Evolutionary conservation across 768 basidiomycete species (phyloP), one percentile per base, ranked within the genome.

Genomic region (Favolaschia claudopus): DNA sequence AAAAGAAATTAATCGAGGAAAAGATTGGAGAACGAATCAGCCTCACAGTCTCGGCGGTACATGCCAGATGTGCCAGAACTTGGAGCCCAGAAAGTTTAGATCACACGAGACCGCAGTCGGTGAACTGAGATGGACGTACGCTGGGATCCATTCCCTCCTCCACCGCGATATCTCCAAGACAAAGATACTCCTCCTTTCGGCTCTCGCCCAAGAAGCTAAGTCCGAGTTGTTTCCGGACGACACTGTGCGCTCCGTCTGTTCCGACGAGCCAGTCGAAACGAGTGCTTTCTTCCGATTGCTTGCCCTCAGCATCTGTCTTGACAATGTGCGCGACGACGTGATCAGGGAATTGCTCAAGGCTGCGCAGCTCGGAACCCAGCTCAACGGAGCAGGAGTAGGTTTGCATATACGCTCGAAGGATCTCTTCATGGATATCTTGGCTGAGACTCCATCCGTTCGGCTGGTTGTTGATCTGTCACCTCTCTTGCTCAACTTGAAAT

Each of bases 191-290:
- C 5, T 66, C 66, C 4, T 73, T 62, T 7, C 55, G 64, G 0
- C 76, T 78, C 57, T 82, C 73, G 0, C 82, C 82, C 1, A 76
- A 55, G 57, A 84, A 84, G 0, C 69, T 64, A 7, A 84, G 59
- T 0, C 78, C 81, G 4, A 81, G 71, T 34, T 68, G 63, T 54
- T 78, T 79, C 20, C 83, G 70, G 7, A 73, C 73, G 4, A 71
- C 36, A 13, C 79, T 79, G 31, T 29, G 68, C 0, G 76, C 81
- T 15, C 79, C 79, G 57, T 82, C 83, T 0, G 75, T 68, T 2
- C 80, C 80, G 14, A 82, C 66, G 1, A 84, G 60, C 61, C 70
- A 81, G 2, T 70, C 65, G 44, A 64, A 66, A 8, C 55, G 64
- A 7, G 71, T 56, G 3, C 45, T 67, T 55, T 81, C 77, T n/a